Conservation (phyloP, 116 monocot genomes). For the Dioscorea cayenensis region DNA sequence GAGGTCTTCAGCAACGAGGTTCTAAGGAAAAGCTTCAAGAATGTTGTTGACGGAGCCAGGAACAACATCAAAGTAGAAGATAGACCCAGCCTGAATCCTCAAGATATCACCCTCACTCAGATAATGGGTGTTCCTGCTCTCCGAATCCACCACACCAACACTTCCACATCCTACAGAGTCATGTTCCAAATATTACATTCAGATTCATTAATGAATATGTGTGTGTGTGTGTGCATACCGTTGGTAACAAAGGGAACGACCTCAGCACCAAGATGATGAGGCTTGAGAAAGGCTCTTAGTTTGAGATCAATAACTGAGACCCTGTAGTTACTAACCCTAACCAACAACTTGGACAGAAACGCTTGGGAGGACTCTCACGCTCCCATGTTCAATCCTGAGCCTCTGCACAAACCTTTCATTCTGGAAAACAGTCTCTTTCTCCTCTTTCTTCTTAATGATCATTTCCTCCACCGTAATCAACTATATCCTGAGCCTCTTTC, state of each 20-base stretch:
- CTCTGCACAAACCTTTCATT: conserved; percentile 25
- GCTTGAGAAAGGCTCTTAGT: no score
- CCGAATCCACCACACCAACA: conserved; percentile 17
- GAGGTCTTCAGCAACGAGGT: no score
- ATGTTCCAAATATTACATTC: no score
- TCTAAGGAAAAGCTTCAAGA: no score
- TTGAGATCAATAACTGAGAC: conserved; percentile 27
- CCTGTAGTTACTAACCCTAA: conserved; percentile 34
- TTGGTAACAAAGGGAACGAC: conserved; percentile 26
- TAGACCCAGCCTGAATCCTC: conserved; percentile 37
- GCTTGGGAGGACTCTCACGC: conserved; percentile 21
- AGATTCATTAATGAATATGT: neutral
- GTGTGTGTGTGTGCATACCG: conserved; percentile 14
- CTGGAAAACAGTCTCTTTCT: conserved; percentile 22
- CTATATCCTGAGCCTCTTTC: no score
- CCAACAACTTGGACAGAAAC: conserved; percentile 36
- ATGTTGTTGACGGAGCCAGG: no score
- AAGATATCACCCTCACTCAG: conserved; percentile 50
- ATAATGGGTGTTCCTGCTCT: conserved; percentile 31
- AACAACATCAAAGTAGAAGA: conserved; percentile 46
- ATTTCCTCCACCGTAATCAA: neutral
- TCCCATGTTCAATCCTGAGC: conserved; percentile 33
- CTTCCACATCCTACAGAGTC: conserved; percentile 35
- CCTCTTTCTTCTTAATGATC: neutral
- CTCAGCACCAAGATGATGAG: conserved; percentile 46